These are phyloP conservation scores for Digitaria exilis DNA, from an alignment of 202 grass and related monocot species.

Conservation along the genomic window DNA sequence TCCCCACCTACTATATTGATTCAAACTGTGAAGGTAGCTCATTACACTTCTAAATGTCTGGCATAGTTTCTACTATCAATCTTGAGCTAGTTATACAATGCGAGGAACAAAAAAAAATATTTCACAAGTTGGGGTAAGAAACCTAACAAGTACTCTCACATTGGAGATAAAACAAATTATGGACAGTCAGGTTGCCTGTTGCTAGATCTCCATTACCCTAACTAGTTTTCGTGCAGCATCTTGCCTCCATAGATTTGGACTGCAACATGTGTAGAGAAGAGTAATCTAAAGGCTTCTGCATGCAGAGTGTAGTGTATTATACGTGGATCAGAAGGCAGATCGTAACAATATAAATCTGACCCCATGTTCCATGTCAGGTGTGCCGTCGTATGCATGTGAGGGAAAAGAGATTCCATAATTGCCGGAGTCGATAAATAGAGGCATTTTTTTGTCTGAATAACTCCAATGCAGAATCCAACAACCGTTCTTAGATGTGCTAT, in stretches of 20 bases:
- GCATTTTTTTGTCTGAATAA: conserved; percentile 32
- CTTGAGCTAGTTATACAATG: background rate
- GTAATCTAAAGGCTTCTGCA: background rate
- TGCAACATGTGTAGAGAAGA: background rate
- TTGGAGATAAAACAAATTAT: background rate
- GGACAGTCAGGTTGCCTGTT: background rate
- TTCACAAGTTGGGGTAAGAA: background rate
- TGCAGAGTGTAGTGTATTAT: conserved; percentile 19
- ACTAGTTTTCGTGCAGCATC: background rate
- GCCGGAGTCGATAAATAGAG: background rate
- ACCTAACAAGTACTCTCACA: background rate
- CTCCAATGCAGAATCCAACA: conserved; percentile 33
- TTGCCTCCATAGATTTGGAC: background rate
- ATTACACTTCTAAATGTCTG: too few relatives aligned
- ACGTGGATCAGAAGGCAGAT: conserved; percentile 31
- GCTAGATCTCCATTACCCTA: background rate
- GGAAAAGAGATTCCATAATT: conserved; percentile 23
- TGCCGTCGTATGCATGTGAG: conserved; percentile 26
- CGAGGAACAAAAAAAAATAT: background rate
- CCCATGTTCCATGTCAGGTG: conserved; percentile 45
- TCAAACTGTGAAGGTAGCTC: too few relatives aligned
- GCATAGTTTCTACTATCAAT: background rate
- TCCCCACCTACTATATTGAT: too few relatives aligned
- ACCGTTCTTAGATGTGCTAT: conserved; percentile 21
- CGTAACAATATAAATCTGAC: conserved; percentile 26